phyloP scores from a whole-genome alignment of 2,329 filamentous ascomycete genomes.

The Aspergillus tubingensis region DNA sequence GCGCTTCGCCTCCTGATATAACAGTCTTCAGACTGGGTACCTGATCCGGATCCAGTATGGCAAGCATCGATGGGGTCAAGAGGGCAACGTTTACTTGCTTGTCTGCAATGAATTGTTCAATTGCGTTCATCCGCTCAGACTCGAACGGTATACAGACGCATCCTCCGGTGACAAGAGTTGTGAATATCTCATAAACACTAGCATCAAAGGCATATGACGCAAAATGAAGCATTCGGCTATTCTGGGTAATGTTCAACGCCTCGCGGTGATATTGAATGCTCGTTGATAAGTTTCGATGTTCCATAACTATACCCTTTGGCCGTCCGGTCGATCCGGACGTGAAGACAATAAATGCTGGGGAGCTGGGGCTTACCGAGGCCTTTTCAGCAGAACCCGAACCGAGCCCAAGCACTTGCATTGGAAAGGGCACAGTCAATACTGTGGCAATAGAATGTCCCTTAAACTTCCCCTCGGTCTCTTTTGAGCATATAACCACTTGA shows the following conservation, averaged over 20 bases:
- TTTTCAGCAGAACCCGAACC: too few species aligned
- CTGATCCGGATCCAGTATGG: background rate
- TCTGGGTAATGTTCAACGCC: slow-evolving; percentile 43
- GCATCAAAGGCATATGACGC: slow-evolving; percentile 42
- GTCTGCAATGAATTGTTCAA: slow-evolving; percentile 45
- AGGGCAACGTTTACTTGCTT: slow-evolving; percentile 6
- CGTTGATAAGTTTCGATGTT: slow-evolving; percentile 57
- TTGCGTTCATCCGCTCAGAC: slow-evolving; percentile 45
- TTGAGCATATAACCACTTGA: too few species aligned
- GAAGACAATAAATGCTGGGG: slow-evolving; percentile 43
- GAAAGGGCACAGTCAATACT: too few species aligned
- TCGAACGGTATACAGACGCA: slow-evolving; percentile 51
- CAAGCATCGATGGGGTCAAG: slow-evolving; percentile 12
- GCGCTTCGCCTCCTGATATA: slow-evolving; percentile 6
- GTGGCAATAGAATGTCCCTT: too few species aligned
- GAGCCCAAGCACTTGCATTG: too few species aligned
- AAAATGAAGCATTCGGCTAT: slow-evolving; percentile 45
- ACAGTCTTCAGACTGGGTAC: slow-evolving; percentile 3
- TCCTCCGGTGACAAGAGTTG: slow-evolving; percentile 20
- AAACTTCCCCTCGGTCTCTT: too few species aligned
- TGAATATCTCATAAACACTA: slow-evolving; percentile 28
- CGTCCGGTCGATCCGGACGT: slow-evolving; percentile 34
- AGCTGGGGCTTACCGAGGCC: too few species aligned
- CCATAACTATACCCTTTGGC: slow-evolving; percentile 59
- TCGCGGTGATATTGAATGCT: slow-evolving; percentile 52